Evolutionary conservation across 2,329 filamentous ascomycete species (phyloP).

Genomic region (Scedosporium aurantiacum): DNA sequence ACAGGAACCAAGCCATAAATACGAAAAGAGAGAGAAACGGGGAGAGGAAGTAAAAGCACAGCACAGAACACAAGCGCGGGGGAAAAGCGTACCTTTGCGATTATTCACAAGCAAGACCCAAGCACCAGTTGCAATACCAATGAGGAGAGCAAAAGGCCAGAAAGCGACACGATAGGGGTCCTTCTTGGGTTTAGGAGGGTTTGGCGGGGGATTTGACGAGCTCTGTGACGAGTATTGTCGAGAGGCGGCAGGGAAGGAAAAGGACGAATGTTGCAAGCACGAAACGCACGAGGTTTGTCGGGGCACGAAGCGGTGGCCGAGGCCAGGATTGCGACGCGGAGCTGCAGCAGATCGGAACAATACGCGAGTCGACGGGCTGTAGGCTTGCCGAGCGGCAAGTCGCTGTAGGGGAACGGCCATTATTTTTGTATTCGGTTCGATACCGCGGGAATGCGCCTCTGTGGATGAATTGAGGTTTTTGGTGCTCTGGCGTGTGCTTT

Average conservation of each 20-base stretch:
- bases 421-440: neutral
- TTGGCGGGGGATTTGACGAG: neutral
- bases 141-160: conserved; percentile 44
- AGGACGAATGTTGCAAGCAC: neutral
- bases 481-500: neutral
- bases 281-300: neutral
- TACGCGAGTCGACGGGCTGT: neutral
- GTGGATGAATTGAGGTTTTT: neutral
- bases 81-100: conserved; percentile 30
- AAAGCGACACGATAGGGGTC: conserved; percentile 20
- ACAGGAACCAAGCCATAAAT: neutral
- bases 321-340: neutral
- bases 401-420: conserved; percentile 5
- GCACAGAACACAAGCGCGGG: neutral
- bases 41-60: neutral
- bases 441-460: neutral
- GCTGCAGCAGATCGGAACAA: conserved; percentile 2
- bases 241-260: neutral
- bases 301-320: neutral
- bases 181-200: conserved; percentile 1
- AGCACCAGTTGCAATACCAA: conserved; percentile 34
- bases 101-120: conserved; percentile 40
- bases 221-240: conserved; percentile 4
- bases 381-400: conserved; percentile 2
- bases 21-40: neutral